Base-by-base conservation (phyloP, 2,329 filamentous ascomycete genomes). In the Colletotrichum theobromicola region DNA sequence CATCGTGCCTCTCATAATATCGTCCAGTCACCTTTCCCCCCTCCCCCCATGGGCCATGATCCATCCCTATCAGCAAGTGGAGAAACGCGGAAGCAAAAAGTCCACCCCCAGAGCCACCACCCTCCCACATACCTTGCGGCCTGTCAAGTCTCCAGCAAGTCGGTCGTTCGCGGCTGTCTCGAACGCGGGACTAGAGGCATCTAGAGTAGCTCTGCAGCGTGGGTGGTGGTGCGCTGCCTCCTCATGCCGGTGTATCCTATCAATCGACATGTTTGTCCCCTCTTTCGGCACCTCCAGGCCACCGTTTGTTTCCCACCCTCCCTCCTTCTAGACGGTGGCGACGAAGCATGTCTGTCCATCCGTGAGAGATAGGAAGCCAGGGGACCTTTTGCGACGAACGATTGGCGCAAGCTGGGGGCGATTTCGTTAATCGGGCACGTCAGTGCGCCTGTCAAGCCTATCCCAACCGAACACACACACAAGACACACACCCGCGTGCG, bases 1-100 rank as follows among this genome's bases (percentile, higher is more conserved):
- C 30, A 16, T 24, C 21, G n/a, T 21, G 42, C 28, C 58, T 46
- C 50, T 65, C 35, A 15, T 71, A 42, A 67, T 62, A 35, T 67
- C 32, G 18, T 67, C 57, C 69, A 72, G 68, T 72, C 72, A 72
- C 24, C 32, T 21, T 28, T 21, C 18, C 18, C 34, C n/a, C 42
- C 21, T 10, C n/a, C n/a, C 42, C 42, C 42, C n/a, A 13, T 50
- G 42, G 24, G 21, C 26, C 16, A 53, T 50, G 42, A 50, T 50
- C 26, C 16, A 53, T 32, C 35, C 68, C 72, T 74, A 74, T 74
- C 72, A 62, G 37, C 21, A 8, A 32, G 72, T 74, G 72, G 72
- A 50, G 68, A 72, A 62, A 57, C 55, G 35, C 55, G 26, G 55
- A 50, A 50, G 57, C 26, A 28, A 26, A 32, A 50, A 28, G 26